These are phyloP conservation scores for Aegilops umbellulata DNA, from an alignment of 176 grass and related monocot genomes.

Conservation along the genomic window DNA sequence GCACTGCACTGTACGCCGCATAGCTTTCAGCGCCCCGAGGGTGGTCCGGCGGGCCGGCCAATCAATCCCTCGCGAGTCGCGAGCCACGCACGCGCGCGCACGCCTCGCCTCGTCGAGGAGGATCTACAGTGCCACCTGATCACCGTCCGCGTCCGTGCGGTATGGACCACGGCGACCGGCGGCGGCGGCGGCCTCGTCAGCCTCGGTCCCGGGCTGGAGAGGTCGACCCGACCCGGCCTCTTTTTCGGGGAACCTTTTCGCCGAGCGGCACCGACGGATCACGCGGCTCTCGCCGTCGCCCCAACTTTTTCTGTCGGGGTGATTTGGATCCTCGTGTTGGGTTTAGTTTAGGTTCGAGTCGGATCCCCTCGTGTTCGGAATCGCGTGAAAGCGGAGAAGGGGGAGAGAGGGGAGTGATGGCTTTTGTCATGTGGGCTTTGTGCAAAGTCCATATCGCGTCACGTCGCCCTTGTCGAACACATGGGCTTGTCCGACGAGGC, in stretches of 20 bases:
- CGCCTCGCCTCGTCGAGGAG: not conserved
- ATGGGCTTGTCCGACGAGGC: not conserved
- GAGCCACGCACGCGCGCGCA: not conserved
- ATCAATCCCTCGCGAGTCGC: not conserved
- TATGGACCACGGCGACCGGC: too few relatives aligned
- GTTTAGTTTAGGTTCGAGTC: not conserved
- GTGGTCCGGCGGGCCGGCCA: not conserved
- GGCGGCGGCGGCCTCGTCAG: not conserved
- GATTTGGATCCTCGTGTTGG: not conserved
- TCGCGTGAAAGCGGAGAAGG: too few relatives aligned
- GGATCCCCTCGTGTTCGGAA: not conserved
- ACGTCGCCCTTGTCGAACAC: not conserved
- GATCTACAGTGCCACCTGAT: not conserved
- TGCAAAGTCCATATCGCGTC: not conserved
- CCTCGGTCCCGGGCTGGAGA: not conserved
- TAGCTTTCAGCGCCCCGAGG: slow-evolving; percentile 25
- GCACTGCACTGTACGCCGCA: slow-evolving; percentile 3
- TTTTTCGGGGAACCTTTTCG: not conserved
- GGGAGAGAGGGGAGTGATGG: not conserved
- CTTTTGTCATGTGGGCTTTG: not conserved
- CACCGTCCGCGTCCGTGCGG: too few relatives aligned
- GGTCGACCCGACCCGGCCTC: not conserved
- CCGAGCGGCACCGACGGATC: not conserved
- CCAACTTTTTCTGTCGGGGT: not conserved
- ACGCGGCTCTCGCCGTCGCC: not conserved